Evolutionary conservation across 2,329 filamentous ascomycete species (phyloP), one percentile per base, ranked within the genome.

Genomic region (Botrytis aclada): DNA sequence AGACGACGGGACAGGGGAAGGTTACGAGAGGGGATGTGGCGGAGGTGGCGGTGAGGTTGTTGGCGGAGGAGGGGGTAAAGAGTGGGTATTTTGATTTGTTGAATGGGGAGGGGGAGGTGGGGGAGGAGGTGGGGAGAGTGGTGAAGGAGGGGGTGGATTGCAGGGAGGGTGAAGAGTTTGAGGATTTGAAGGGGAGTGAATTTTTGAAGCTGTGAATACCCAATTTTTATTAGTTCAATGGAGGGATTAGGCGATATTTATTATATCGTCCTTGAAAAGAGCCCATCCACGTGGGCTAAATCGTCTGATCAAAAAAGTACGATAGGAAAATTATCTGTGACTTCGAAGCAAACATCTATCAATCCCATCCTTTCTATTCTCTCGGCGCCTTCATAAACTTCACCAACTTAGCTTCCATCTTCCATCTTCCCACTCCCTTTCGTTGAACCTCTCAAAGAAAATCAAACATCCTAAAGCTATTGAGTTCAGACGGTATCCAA

Each of bases 11-110:
- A 60, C 79, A 73, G 41, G 79, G 77, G 1, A 79, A 63, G 41
- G 82, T 87, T 64, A 86, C 86, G 73, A 84, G 90, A 10, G 88
- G 86, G 71, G 85, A 87, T 77, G 90, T 92, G 16, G 91, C 90
- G 10, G 81, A 84, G 72, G 84, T 89, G 4, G 85, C 88, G 1
- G 87, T 87, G 16, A 82, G 85, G 75, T 82, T 90, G 74, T 82
- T 92, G 67, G 81, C 81, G 77, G 81, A 79, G 66, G 76, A 82
- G 22, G 87, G 86, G 2, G 80, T 81, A 0, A 84, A 84, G 1
- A 83, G 82, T 9, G 90, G 88, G 87, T 67, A 54, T 54, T 75
- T 89, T 43, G 88, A 90, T 78, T 80, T 89, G 78, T 76, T 88
- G 7, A 84, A 87, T 74, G 88, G 88, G 0, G 82, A 86, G 0